These are phyloP conservation scores for Cercospora sp. DNA, from an alignment of 2,329 filamentous ascomycete species.

Conservation along the genomic window DNA sequence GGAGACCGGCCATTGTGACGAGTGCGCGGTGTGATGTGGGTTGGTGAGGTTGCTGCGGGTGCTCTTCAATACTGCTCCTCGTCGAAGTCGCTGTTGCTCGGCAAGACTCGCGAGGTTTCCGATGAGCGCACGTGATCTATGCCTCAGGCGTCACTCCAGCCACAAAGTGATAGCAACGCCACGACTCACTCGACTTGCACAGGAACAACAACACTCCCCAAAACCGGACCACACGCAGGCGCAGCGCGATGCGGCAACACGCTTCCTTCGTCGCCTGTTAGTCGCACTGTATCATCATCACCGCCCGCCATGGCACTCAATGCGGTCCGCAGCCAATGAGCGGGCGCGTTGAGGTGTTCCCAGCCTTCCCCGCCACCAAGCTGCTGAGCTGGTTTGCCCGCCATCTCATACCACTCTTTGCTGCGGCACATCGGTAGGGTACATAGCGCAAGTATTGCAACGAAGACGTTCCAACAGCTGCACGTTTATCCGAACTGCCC, in stretches of 20 bases:
- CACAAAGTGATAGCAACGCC: neutral
- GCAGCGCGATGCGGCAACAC: neutral
- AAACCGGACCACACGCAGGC: constrained; percentile 4
- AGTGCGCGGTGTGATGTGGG: constrained; percentile 4
- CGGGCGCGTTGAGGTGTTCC: neutral
- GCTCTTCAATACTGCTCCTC: constrained; percentile 3
- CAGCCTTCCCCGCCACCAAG: constrained; percentile 12
- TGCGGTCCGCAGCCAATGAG: constrained; percentile 1
- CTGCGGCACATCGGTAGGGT: neutral
- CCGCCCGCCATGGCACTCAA: neutral
- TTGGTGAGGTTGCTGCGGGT: constrained; percentile 3
- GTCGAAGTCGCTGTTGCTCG: constrained; percentile 8
- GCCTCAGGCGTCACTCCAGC: neutral
- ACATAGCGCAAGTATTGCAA: neutral
- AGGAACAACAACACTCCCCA: neutral
- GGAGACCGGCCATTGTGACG: constrained; percentile 39
- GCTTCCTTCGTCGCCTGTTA: neutral
- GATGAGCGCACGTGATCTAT: neutral
- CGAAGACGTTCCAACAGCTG: constrained; percentile 6
- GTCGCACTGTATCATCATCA: constrained; percentile 8
- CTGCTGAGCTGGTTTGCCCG: constrained; percentile 3
- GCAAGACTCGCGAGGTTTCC: constrained; percentile 1
- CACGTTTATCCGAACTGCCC: constrained; percentile 10
- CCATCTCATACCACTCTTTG: constrained; percentile 1
- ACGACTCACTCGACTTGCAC: neutral